phyloP scores from a whole-genome alignment of 371 early-diverging fungal species.

The Zychaea mexicana region DNA sequence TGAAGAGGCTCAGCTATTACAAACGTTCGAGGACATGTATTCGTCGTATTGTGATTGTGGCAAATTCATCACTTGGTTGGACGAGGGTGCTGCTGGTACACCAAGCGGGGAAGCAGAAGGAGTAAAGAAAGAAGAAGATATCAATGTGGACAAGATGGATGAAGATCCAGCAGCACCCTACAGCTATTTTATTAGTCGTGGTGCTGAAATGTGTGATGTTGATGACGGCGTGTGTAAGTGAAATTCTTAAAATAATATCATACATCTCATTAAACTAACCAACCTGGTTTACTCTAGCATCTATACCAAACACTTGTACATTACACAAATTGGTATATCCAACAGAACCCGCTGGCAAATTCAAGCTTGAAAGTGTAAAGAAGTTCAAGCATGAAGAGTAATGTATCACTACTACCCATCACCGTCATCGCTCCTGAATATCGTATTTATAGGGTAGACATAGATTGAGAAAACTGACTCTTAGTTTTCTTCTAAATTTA shows the following conservation, averaged over 20 bases:
- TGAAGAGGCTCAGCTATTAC: conserved; percentile 73
- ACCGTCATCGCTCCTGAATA: no score
- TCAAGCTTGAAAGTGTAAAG: conserved; percentile 71
- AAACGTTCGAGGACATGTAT: conserved; percentile 80
- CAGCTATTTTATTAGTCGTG: conserved; percentile 82
- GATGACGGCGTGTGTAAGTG: conserved; percentile 77
- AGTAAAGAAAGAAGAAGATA: conserved; percentile 15
- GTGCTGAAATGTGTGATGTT: conserved; percentile 87
- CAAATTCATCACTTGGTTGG: conserved; percentile 75
- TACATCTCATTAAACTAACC: no score
- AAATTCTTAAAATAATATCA: no score
- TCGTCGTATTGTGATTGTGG: conserved; percentile 92
- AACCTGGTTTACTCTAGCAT: conserved; percentile 43
- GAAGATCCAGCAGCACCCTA: conserved; percentile 14
- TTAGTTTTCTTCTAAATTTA: conserved; percentile 16
- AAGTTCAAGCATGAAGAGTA: conserved; percentile 79
- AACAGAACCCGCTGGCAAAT: conserved; percentile 57
- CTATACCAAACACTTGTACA: conserved; percentile 80
- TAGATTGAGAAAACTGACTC: not conserved
- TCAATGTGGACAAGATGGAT: not conserved
- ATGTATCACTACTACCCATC: conserved; percentile 15
- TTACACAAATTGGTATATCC: conserved; percentile 86
- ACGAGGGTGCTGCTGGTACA: no score
- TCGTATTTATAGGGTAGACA: no score
- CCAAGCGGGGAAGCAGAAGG: not conserved